Percentiles rank a stretch among this genome's conserved stretches.
Conservation (phyloP, 1,284 basidiomycete genomes). For the Entoloma clypeatum region DNA sequence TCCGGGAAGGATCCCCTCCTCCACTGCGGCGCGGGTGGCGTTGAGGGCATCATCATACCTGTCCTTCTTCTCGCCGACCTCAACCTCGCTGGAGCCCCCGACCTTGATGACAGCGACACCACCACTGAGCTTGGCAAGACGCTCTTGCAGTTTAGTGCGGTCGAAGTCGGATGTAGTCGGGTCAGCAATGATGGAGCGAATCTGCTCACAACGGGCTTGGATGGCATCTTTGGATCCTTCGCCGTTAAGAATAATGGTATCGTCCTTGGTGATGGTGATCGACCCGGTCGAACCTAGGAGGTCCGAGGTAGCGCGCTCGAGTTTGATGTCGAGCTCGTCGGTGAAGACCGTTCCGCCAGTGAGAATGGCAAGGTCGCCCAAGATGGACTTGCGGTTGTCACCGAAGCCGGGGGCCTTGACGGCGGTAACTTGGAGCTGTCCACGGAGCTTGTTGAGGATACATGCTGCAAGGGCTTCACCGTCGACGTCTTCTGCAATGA, state of each 20-base stretch:
- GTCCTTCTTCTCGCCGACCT: conserved; percentile 99
- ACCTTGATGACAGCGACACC: conserved; percentile 99
- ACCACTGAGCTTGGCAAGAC: conserved; percentile 92
- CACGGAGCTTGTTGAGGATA: conserved; percentile 98
- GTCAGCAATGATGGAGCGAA: conserved; percentile 84
- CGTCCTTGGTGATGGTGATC: conserved; percentile 97
- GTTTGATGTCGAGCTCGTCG: conserved; percentile 97
- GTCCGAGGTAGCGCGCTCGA: conserved; percentile 87
- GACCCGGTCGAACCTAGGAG: conserved; percentile 90
- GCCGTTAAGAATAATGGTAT: conserved; percentile 96
- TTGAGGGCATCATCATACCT: conserved; percentile 97
- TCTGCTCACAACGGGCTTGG: conserved; percentile 91
- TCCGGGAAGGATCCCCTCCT: conserved; percentile 96
- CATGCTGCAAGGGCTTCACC: conserved; percentile 97
- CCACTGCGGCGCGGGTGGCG: conserved; percentile 95
- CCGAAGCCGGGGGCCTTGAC: conserved; percentile 99
- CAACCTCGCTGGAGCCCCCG: conserved; percentile 91
- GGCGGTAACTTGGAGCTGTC: conserved; percentile 89
- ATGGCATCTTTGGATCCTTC: conserved; percentile 85
- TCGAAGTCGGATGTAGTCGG: conserved; percentile 90
- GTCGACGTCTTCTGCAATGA: conserved; percentile 97
- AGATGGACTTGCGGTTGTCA: conserved; percentile 97
- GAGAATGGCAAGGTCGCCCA: conserved; percentile 95
- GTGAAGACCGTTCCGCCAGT: conserved; percentile 98
- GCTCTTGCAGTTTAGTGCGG: conserved; percentile 94